phyloP scores from a whole-genome alignment of 2,329 filamentous ascomycete genomes.

The Xylariales sp. region DNA sequence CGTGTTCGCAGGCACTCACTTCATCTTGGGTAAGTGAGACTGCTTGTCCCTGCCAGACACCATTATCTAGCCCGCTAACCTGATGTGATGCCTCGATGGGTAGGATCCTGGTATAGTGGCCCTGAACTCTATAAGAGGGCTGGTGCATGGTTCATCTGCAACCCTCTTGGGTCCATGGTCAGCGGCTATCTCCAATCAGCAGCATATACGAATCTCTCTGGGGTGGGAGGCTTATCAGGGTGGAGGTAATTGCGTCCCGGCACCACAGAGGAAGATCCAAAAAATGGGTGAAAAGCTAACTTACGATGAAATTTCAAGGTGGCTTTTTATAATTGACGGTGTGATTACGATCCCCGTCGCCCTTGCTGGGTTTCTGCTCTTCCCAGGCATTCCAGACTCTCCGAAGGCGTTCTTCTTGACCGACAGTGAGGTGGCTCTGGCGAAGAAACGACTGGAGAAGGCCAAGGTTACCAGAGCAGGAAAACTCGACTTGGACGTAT shows the following conservation, averaged over 20 bases:
- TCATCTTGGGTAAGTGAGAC: conserved; percentile 19
- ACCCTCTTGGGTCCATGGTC: conserved; percentile 23
- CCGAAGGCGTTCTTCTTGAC: conserved; percentile 31
- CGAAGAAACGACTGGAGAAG: conserved; percentile 25
- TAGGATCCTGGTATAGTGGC: conserved; percentile 21
- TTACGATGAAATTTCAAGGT: background rate
- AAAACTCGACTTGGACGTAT: conserved; percentile 35
- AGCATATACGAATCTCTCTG: conserved; percentile 16
- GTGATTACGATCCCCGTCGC: conserved; percentile 50
- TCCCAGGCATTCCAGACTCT: conserved; percentile 35
- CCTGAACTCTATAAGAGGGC: conserved; percentile 25
- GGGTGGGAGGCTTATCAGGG: conserved; percentile 12
- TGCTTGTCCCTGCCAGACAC: no score
- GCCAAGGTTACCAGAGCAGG: conserved; percentile 30
- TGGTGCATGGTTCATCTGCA: conserved; percentile 23
- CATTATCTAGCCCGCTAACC: no score
- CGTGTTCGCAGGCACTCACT: conserved; percentile 27
- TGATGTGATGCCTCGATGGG: no score
- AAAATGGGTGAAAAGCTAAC: background rate
- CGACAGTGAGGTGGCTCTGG: conserved; percentile 28
- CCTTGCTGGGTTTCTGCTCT: conserved; percentile 43
- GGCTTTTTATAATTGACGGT: conserved; percentile 52
- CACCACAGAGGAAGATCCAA: no score
- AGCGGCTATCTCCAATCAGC: conserved; percentile 24
- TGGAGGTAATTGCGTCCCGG: no score